phyloP scores from a whole-genome alignment of 768 basidiomycete genomes.

The Albatrellus ellisii region DNA sequence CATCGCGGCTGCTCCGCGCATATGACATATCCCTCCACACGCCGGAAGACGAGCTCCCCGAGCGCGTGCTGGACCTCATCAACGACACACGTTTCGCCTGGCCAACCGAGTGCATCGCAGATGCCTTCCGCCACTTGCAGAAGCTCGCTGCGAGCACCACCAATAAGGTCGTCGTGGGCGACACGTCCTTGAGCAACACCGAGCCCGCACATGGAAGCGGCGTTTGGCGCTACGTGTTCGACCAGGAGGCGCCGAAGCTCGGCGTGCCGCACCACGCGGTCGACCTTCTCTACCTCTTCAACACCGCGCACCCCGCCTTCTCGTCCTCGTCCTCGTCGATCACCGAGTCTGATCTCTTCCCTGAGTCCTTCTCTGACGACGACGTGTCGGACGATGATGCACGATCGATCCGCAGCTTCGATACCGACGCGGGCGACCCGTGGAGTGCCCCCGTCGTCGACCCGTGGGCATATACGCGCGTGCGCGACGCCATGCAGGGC shows the following conservation, averaged over 20 bases:
- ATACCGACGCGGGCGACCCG: conserved; percentile 17
- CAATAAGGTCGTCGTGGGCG: not conserved
- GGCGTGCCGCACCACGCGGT: conserved; percentile 57
- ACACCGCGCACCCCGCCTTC: conserved; percentile 44
- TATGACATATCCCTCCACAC: conserved; percentile 60
- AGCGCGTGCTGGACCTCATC: conserved; percentile 59
- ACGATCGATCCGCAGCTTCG: conserved; percentile 15
- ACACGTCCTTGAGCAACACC: no score
- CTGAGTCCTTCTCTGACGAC: conserved; percentile 22
- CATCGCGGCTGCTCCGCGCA: conserved; percentile 46
- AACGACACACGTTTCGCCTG: conserved; percentile 66
- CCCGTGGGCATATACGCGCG: conserved; percentile 49
- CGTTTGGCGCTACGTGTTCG: conserved; percentile 77
- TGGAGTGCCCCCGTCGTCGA: conserved; percentile 52
- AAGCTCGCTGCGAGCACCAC: not conserved
- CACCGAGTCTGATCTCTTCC: conserved; percentile 17
- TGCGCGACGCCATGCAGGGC: conserved; percentile 60
- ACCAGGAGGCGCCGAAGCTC: conserved; percentile 61
- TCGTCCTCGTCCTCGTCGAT: conserved; percentile 8
- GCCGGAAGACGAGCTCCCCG: conserved; percentile 51
- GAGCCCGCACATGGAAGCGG: conserved; percentile 38
- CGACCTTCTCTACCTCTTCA: conserved; percentile 70
- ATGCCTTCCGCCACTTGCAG: conserved; percentile 9
- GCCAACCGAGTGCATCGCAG: conserved; percentile 56
- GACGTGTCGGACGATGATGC: conserved; percentile 22